phyloP scores from a whole-genome alignment of 2,329 filamentous ascomycete species.

The Cryphonectria parasitica region DNA sequence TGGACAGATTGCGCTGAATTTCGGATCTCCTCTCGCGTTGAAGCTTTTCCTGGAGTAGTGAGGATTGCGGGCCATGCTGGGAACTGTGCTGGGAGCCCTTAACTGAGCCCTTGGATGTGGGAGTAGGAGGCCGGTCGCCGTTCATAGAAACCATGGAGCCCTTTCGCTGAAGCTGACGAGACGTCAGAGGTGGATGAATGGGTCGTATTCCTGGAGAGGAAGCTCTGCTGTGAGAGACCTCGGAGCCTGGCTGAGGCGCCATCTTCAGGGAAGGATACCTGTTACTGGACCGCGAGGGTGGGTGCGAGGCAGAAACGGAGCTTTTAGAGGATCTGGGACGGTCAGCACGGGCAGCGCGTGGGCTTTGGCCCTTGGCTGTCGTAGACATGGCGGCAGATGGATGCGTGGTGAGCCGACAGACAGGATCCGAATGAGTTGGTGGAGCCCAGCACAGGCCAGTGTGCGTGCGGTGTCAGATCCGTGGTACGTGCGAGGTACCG shows the following conservation, averaged over 20 bases:
- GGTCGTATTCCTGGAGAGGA: slow-evolving; percentile 42
- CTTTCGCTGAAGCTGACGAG: slow-evolving; percentile 40
- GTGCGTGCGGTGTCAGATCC: slow-evolving; percentile 2
- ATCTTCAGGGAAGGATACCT: slow-evolving; percentile 47
- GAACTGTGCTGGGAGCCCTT: slow-evolving; percentile 40
- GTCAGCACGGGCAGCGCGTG: not conserved
- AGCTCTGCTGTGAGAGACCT: slow-evolving; percentile 46
- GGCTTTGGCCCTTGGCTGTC: not conserved
- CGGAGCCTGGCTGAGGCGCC: slow-evolving; percentile 47
- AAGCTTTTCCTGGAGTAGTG: slow-evolving; percentile 60
- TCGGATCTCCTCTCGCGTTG: slow-evolving; percentile 55
- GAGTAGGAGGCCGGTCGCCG: slow-evolving; percentile 44
- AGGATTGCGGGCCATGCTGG: slow-evolving; percentile 47
- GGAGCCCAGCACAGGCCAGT: slow-evolving; percentile 2
- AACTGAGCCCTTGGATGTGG: slow-evolving; percentile 47
- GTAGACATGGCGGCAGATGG: not conserved
- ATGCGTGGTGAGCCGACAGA: slow-evolving; percentile 4
- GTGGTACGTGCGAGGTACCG: not conserved
- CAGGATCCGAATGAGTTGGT: not conserved
- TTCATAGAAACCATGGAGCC: slow-evolving; percentile 39
- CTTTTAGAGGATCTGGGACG: slow-evolving; percentile 3
- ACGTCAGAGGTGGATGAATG: slow-evolving; percentile 43
- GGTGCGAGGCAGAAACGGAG: slow-evolving; percentile 41
- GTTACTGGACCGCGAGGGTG: slow-evolving; percentile 51
- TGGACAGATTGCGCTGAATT: slow-evolving; percentile 47